A percentile compares a stretch with the other conserved stretches of the same genome.
Conservation (phyloP, 805 yeast species). For the Pichia manshurica region DNA sequence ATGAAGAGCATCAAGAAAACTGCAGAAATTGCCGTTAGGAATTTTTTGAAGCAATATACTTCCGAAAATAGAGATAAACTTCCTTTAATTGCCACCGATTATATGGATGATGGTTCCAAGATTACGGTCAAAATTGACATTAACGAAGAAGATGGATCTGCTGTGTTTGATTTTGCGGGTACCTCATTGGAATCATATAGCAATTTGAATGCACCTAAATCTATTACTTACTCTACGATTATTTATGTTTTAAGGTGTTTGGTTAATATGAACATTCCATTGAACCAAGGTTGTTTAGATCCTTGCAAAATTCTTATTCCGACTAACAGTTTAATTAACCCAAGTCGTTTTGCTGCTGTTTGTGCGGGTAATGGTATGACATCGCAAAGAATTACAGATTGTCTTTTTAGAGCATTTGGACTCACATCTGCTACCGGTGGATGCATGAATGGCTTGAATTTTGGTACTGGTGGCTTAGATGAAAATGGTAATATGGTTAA, state of each 20-base stretch:
- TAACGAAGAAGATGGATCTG: slow-evolving; percentile 41
- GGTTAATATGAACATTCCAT: slow-evolving; percentile 81
- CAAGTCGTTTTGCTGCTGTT: slow-evolving; percentile 84
- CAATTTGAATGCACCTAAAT: slow-evolving; percentile 87
- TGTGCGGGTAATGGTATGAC: slow-evolving; percentile 95
- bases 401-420: slow-evolving; percentile 75
- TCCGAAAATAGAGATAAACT: slow-evolving; percentile 37
- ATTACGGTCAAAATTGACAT: slow-evolving; percentile 50
- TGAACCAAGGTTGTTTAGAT: slow-evolving; percentile 85
- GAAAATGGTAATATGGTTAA: slow-evolving; percentile 44
- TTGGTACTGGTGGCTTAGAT: slow-evolving; percentile 69
- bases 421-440: slow-evolving; percentile 96
- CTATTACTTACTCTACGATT: slow-evolving; percentile 84
- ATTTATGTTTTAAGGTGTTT: slow-evolving; percentile 80
- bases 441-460: slow-evolving; percentile 88
- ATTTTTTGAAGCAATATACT: slow-evolving; percentile 37
- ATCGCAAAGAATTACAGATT: slow-evolving; percentile 89
- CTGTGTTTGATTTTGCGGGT: slow-evolving; percentile 78
- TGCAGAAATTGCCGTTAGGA: slow-evolving; percentile 63
- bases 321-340: slow-evolving; percentile 57
- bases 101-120: slow-evolving; percentile 76
- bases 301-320: slow-evolving; percentile 71
- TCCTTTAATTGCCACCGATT: slow-evolving; percentile 50
- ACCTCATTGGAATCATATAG: slow-evolving; percentile 83
- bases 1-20: slow-evolving; percentile 80